Conservation (phyloP, 352 stramenopile species). For the Pythium periplocum region DNA sequence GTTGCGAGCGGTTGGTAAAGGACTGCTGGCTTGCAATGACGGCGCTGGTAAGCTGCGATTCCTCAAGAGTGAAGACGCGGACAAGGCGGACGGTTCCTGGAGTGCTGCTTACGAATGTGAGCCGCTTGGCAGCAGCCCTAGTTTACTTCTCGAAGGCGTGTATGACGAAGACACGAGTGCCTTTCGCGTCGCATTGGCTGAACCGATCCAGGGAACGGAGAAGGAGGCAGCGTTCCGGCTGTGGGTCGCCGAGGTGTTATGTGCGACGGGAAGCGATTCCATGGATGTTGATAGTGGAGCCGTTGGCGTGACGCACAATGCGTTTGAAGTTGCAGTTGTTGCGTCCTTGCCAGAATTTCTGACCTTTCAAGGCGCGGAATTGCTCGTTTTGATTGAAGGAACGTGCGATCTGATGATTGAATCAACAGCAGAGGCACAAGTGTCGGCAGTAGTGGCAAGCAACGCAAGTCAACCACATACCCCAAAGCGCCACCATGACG, state of each 20-base stretch:
- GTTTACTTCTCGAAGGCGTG: slow-evolving; percentile 40
- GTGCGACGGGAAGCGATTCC: slow-evolving; percentile 7
- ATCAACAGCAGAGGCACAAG: slow-evolving; percentile 3
- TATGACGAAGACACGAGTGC: slow-evolving; percentile 36
- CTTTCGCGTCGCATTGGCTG: slow-evolving; percentile 40
- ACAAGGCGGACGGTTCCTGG: slow-evolving; percentile 28
- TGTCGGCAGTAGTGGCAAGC: too few species aligned
- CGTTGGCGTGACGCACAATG: slow-evolving; percentile 34
- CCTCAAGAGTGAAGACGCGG: slow-evolving; percentile 27
- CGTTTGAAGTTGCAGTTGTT: slow-evolving; percentile 36
- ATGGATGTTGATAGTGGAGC: slow-evolving; percentile 31
- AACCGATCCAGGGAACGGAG: slow-evolving; percentile 37
- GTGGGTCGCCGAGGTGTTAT: slow-evolving; percentile 33
- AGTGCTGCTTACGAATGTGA: slow-evolving; percentile 43
- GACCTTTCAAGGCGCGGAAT: slow-evolving; percentile 33
- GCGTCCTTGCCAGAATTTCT: slow-evolving; percentile 48
- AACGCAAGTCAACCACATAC: neutral
- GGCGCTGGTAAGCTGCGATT: slow-evolving; percentile 52
- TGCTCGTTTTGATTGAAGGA: slow-evolving; percentile 60
- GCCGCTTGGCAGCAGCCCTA: slow-evolving; percentile 27
- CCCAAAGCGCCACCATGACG: slow-evolving; percentile 45
- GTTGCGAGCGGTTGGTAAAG: slow-evolving; percentile 47
- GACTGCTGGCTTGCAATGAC: slow-evolving; percentile 64
- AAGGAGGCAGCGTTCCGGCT: slow-evolving; percentile 48
- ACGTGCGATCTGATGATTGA: slow-evolving; percentile 46